Evolutionary conservation across 208 protist genomes (phyloP), one percentile per base, ranked within the genome.

Genomic region (Balamuthia mandrillaris): DNA sequence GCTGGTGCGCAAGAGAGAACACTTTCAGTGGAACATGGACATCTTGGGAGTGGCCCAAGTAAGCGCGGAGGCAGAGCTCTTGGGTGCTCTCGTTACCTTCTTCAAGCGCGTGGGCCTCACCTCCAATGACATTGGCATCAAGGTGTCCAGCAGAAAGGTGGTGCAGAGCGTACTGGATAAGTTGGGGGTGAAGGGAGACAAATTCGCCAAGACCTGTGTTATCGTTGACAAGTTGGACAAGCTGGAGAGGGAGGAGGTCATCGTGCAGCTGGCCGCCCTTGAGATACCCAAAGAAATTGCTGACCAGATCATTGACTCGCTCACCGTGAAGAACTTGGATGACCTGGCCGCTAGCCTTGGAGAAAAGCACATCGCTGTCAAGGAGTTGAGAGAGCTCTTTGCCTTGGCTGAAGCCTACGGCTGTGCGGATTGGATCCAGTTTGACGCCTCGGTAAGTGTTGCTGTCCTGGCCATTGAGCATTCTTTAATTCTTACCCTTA

Each of bases 1-100:
- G 51, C 94, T 95, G 51, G 96, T 96, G 31, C 94, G 96, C 39
- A 93, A 95, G 41, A 92, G 96, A 39, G 96, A 98, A 88, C 96
- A 98, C 91, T 98, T 96, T 88, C 96, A 98, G 90, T 98, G 96
- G 95, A 98, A 98, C 87, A 97, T 97, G 95, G 96, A 98, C 86
- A 97, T 98, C 78, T 89, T 97, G 72, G 96, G 96, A 56, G 96
- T 97, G 72, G 93, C 91, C 79, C 79, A 88, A 37, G 52, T 97
- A 12, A 88, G 91, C 2, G 96, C 94, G n/a, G 95, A 98, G 91
- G 95, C 96, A 63, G 96, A 98, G 92, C 89, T 97, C 47, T 88
- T 98, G 44, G 94, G 93, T 31, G 95, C 96, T 5, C 90, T 93
- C 51, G 95, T 93, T 75, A 84, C 86, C 7, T 92, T 96, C 70